Percentiles rank a stretch among this genome's conserved stretches.
These are phyloP conservation scores for Calonectria leucothoes DNA, from an alignment of 2,329 filamentous ascomycete species.

Conservation along the genomic window DNA sequence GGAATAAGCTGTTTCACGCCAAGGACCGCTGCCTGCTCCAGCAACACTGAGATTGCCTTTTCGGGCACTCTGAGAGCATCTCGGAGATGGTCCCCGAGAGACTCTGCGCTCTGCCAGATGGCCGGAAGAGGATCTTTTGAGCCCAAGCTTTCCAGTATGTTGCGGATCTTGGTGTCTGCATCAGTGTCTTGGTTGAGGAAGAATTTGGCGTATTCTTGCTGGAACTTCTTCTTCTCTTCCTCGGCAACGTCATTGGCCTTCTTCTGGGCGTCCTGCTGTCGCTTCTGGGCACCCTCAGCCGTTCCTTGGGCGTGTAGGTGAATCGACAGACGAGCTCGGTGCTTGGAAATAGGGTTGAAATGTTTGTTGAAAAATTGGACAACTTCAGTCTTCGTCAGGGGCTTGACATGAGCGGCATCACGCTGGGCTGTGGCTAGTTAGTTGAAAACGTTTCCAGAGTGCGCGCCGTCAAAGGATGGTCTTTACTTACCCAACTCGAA, in stretches of 20 bases:
- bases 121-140: conserved; percentile 11
- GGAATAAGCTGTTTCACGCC: conserved; percentile 14
- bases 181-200: conserved; percentile 10
- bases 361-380: conserved; percentile 80
- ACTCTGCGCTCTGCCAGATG: conserved; percentile 18
- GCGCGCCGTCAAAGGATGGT: neutral
- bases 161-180: conserved; percentile 5
- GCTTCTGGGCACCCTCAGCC: conserved; percentile 57
- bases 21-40: conserved; percentile 13
- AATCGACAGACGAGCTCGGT: conserved; percentile 84
- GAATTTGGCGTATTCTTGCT: conserved; percentile 20
- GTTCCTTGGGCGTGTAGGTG: conserved; percentile 82
- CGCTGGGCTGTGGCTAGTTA: conserved; percentile 67
- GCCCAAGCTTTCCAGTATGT: conserved; percentile 13
- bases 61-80: conserved; percentile 12
- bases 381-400: conserved; percentile 83
- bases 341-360: conserved; percentile 79
- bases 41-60: conserved; percentile 8
- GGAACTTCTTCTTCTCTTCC: conserved; percentile 14
- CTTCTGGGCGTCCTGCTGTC: conserved; percentile 57
- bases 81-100: conserved; percentile 18
- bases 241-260: conserved; percentile 41
- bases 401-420: conserved; percentile 80
- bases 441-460: neutral
- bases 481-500: conserved; percentile 80